Percentiles rank a stretch among this genome's conserved stretches.
These are phyloP conservation scores for Podospora fimiseda DNA, from an alignment of 495 filamentous ascomycete species.

Conservation along the genomic window DNA sequence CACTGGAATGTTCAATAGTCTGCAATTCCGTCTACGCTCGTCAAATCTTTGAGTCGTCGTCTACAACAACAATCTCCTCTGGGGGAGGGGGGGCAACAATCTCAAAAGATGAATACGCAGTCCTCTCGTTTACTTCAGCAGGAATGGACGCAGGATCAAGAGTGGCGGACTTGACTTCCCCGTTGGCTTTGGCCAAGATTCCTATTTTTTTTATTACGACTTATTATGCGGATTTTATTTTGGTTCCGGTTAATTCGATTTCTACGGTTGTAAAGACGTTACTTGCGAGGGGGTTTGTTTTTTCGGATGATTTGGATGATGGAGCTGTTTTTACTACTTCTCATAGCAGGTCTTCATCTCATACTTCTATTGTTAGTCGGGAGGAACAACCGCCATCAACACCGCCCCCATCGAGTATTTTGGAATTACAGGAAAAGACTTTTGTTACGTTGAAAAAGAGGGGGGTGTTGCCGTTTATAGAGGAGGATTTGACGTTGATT, in stretches of 20 bases:
- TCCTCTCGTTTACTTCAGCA: slow-evolving; percentile 79
- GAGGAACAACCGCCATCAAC: slow-evolving; percentile 40
- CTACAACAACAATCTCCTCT: too few relatives aligned
- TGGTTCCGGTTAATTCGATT: slow-evolving; percentile 72
- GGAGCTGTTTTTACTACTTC: slow-evolving; percentile 40
- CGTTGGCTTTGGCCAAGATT: slow-evolving; percentile 84
- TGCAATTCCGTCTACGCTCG: slow-evolving; percentile 68
- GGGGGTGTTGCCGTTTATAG: slow-evolving; percentile 66
- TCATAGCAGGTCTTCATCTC: slow-evolving; percentile 40
- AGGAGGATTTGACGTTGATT: slow-evolving; percentile 61
- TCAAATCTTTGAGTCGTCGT: slow-evolving; percentile 71
- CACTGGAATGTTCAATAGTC: slow-evolving; percentile 87
- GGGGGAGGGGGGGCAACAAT: slow-evolving; percentile 60
- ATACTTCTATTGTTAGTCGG: too few relatives aligned
- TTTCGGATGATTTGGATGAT: slow-evolving; percentile 60
- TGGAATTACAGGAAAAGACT: slow-evolving; percentile 78
- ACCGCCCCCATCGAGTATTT: slow-evolving; percentile 69
- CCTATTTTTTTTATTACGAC: slow-evolving; percentile 98
- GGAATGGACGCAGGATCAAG: slow-evolving; percentile 91
- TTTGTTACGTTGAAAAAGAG: slow-evolving; percentile 69
- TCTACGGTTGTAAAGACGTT: slow-evolving; percentile 68
- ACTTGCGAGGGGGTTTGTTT: slow-evolving; percentile 74
- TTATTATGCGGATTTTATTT: slow-evolving; percentile 95
- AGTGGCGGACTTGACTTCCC: slow-evolving; percentile 85
- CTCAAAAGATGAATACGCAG: slow-evolving; percentile 76